Evolutionary conservation across 805 yeast species (phyloP).

Genomic region (Candida anglica): DNA sequence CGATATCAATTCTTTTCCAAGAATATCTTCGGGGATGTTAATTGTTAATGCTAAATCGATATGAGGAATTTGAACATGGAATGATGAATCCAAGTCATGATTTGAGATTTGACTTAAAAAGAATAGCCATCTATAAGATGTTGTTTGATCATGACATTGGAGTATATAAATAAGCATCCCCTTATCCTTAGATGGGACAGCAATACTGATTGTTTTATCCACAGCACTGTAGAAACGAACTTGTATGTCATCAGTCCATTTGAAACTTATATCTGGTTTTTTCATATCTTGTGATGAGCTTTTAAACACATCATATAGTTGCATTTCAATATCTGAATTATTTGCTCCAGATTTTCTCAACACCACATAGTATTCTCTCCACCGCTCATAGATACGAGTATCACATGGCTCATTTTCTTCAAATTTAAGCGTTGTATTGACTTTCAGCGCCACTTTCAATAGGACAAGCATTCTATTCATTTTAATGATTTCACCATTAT

Average conservation of each 20-base stretch:
- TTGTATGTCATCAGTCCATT: constrained; percentile 11
- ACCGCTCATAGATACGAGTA: constrained; percentile 59
- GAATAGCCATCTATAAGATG: constrained; percentile 62
- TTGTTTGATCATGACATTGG: constrained; percentile 46
- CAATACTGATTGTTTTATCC: constrained; percentile 67
- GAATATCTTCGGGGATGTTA: constrained; percentile 39
- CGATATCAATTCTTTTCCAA: constrained; percentile 11
- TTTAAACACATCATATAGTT: constrained; percentile 52
- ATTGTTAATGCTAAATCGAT: constrained; percentile 43
- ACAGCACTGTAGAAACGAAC: constrained; percentile 59
- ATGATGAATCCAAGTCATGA: constrained; percentile 15
- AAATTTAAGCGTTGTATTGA: constrained; percentile 16
- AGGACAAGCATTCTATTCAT: constrained; percentile 68
- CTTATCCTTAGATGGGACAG: constrained; percentile 21
- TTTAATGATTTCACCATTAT: constrained; percentile 61
- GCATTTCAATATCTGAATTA: constrained; percentile 53
- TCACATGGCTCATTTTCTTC: constrained; percentile 50
- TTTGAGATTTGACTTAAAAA: constrained; percentile 51
- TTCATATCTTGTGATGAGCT: constrained; percentile 19
- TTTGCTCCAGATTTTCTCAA: constrained; percentile 57
- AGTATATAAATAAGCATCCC: constrained; percentile 45
- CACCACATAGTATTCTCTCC: constrained; percentile 78
- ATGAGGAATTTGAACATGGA: constrained; percentile 43
- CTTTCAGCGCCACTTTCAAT: constrained; percentile 39
- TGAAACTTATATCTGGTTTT: constrained; percentile 18